phyloP scores from a whole-genome alignment of 2,329 filamentous ascomycete species.

The Fusarium concolor region DNA sequence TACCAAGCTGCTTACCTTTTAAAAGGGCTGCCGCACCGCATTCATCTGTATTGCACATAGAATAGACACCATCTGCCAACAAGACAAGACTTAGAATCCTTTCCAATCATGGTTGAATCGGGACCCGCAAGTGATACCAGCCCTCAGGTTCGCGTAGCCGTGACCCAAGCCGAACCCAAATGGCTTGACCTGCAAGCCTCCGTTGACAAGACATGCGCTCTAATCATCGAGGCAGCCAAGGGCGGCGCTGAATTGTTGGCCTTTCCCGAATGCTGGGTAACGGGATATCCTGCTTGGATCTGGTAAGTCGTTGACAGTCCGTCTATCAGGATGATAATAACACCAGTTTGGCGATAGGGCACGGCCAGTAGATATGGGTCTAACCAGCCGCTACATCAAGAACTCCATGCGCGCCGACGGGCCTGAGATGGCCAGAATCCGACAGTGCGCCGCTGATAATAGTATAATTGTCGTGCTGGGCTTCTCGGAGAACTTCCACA shows the following conservation, averaged over 20 bases:
- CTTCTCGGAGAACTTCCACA: slow-evolving; percentile 54
- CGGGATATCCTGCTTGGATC: slow-evolving; percentile 50
- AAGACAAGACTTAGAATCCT: neutral
- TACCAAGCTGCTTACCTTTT: neutral
- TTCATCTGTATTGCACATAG: too few relatives aligned
- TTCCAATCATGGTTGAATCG: neutral
- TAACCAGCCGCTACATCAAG: neutral
- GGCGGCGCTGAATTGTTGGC: slow-evolving; percentile 65
- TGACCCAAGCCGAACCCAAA: slow-evolving; percentile 39
- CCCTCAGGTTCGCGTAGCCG: slow-evolving; percentile 17
- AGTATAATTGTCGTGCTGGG: slow-evolving; percentile 55
- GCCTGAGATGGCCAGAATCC: slow-evolving; percentile 53
- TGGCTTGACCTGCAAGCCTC: slow-evolving; percentile 34
- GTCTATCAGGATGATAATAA: neutral
- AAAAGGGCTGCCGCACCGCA: neutral
- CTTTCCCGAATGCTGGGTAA: slow-evolving; percentile 65
- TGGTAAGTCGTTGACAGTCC: neutral
- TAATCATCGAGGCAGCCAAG: slow-evolving; percentile 26
- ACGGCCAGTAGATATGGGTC: neutral
- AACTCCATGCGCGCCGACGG: slow-evolving; percentile 48
- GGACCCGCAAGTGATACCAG: too few relatives aligned
- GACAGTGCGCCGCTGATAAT: slow-evolving; percentile 48
- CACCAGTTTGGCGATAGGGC: neutral
- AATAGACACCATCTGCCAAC: too few relatives aligned
- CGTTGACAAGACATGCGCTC: slow-evolving; percentile 30